Evolutionary conservation across 2,329 filamentous ascomycete genomes (phyloP), one percentile per base, ranked within the genome.

Genomic region (Fusarium albosuccineum): DNA sequence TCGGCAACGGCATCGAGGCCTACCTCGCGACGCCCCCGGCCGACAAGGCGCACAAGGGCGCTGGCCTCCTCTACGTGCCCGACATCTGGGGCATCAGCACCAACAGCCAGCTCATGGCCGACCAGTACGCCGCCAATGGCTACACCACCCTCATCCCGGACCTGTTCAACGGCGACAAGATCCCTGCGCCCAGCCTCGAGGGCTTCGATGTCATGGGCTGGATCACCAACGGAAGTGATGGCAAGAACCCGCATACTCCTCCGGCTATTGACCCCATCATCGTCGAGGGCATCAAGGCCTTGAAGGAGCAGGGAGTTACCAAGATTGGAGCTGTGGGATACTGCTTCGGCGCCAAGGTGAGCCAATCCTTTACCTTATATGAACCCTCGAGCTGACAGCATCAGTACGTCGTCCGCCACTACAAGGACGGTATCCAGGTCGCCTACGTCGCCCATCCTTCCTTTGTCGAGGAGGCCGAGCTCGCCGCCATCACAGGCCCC

Each of bases 321-420:
- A 83, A 80, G 57, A 79, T 91, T 57, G 87, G 82, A 4, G 84
- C 82, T 3, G 85, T 86, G 0, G 89, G 89, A 4, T 91, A 91
- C 76, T 91, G 89, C 76, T 91, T 88, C 70, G 89, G 89, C 2
- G 88, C 86, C 14, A 86, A 86, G 88, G 57, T 86, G 82, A 73
- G 39, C 5, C 2, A 1, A 1, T 1, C 13, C 5, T 29, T 3
- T 10, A 0, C 3, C 2, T 6, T 10, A 0, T 7, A 3, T 7
- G 10, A 3, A 7, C 5, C 1, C 14, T 14, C 11, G 3, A 11
- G 6, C 57, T 62, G 13, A 65, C 41, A 52, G 37, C 10, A 6
- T 9, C 29, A 90, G 86, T 94, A 92, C 76, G 87, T 92, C 34
- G 84, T 85, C 54, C 88, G 93, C 41, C 91, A 90, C 82, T 85